Evolutionary conservation across 2,329 filamentous ascomycete species (phyloP), one percentile per base, ranked within the genome.

Genomic region (Epichloe uncinata): DNA sequence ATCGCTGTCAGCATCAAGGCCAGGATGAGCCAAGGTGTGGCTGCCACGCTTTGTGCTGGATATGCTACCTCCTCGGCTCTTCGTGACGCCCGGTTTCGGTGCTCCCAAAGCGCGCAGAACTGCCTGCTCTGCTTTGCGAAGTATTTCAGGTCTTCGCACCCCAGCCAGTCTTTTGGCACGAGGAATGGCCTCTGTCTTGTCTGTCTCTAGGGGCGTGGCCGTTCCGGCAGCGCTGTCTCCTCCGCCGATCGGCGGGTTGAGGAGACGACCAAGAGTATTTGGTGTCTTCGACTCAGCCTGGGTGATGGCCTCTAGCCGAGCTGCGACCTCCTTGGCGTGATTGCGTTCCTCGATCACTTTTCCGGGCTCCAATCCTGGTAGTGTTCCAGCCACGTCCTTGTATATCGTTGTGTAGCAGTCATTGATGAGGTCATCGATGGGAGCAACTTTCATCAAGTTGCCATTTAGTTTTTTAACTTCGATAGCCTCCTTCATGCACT

Each of bases 341-440:
- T 68, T 68, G 45, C 69, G 67, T 54, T 68, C 76, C 57, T 66
- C 75, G 55, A 70, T 71, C 50, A 72, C 65, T 52, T 66, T 63
- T 52, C 72, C 66, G 20, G 75, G 68, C 43, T 74, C 67, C n/a
- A 66, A 62, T 30, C 72, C 71, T 0, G 77, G 75, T 2, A 88
- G 67, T 3, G 71, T 73, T 41, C 77, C 77, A 2, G 80, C 80
- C 45, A 89, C 69, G 33, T 83, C 78, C 16, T 76, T 73, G 61
- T 87, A 93, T 15, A 95, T 72, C 45, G 81, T 75, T 1, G 87
- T 85, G 65, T 95, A 98, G 45, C 86, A 82, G 66, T 98, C 93
- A 20, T 84, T 85, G 56, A 96, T 85, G n/a, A 97, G 75, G 60
- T 98, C 93, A 59, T 98, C 93, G 42, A 97, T 91, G 9, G 83